These are phyloP conservation scores for Cladosporium sp. DNA, from an alignment of 2,329 filamentous ascomycete species.

Conservation along the genomic window DNA sequence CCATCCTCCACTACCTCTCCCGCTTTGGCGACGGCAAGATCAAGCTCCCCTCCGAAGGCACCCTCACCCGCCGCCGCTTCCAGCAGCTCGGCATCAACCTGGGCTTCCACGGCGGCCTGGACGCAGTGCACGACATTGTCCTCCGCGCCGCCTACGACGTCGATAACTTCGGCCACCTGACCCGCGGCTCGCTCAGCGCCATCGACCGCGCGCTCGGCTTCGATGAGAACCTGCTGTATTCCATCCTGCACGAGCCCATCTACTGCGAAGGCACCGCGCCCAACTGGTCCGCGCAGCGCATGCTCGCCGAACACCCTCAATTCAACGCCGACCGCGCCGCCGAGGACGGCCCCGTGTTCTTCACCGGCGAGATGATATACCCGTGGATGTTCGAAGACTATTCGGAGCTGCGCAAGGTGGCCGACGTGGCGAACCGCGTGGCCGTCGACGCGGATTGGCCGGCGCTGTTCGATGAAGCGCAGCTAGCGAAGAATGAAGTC, in stretches of 20 bases:
- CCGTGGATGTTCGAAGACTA: constrained; percentile 82
- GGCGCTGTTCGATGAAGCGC: constrained; percentile 70
- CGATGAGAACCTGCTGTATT: constrained; percentile 79
- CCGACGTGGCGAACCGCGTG: constrained; percentile 67
- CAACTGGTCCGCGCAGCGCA: constrained; percentile 71
- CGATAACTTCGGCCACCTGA: constrained; percentile 72
- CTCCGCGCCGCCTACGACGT: constrained; percentile 71
- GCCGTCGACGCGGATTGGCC: constrained; percentile 71
- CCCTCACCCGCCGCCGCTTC: constrained; percentile 71
- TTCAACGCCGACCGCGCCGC: constrained; percentile 47
- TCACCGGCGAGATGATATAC: constrained; percentile 92
- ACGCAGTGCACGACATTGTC: constrained; percentile 72
- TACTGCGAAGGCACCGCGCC: constrained; percentile 74
- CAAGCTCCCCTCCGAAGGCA: constrained; percentile 69
- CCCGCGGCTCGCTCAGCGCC: constrained; percentile 65
- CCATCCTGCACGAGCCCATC: constrained; percentile 81
- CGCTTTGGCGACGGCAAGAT: constrained; percentile 58
- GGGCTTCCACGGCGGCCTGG: constrained; percentile 75
- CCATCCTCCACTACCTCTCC: constrained; percentile 65
- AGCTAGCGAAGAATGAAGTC: constrained; percentile 73
- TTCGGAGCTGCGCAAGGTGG: constrained; percentile 69
- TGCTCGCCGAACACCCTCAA: constrained; percentile 53
- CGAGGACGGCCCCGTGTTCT: constrained; percentile 61
- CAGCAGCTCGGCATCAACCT: constrained; percentile 76
- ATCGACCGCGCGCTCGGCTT: constrained; percentile 69